These are phyloP conservation scores for Plectosphaerella sp. DNA, from an alignment of 2,329 filamentous ascomycete genomes.

Conservation along the genomic window DNA sequence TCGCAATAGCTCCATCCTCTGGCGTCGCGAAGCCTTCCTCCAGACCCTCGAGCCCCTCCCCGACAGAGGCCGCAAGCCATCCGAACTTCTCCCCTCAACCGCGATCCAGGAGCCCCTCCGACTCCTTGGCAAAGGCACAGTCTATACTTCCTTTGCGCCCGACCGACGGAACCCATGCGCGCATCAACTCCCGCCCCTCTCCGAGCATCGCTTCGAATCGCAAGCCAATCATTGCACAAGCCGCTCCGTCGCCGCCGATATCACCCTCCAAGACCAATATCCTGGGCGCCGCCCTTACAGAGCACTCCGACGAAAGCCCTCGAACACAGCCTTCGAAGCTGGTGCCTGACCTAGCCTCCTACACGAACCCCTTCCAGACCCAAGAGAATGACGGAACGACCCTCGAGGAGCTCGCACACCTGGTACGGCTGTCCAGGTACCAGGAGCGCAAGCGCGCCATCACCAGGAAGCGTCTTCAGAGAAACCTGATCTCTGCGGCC, in stretches of 20 bases:
- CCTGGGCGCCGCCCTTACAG: constrained; percentile 6
- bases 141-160: constrained; percentile 38
- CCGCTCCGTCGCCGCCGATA: constrained; percentile 22
- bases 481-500: constrained; percentile 70
- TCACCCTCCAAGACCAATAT: constrained; percentile 13
- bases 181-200: not conserved
- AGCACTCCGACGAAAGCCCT: constrained; percentile 26
- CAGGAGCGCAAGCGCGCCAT: constrained; percentile 76
- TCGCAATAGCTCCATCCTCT: constrained; percentile 42
- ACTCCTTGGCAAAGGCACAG: constrained; percentile 26
- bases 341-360: constrained; percentile 61
- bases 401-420: constrained; percentile 71
- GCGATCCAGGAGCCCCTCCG: constrained; percentile 51
- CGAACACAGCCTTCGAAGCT: constrained; percentile 36
- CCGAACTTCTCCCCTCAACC: constrained; percentile 41
- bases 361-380: constrained; percentile 57
- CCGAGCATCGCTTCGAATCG: constrained; percentile 7
- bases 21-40: constrained; percentile 45
- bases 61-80: constrained; percentile 45
- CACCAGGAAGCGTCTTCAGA: constrained; percentile 68
- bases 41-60: constrained; percentile 50
- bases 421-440: constrained; percentile 73
- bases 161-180: constrained; percentile 37
- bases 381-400: constrained; percentile 63
- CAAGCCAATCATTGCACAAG: constrained; percentile 47